phyloP scores from a whole-genome alignment of 1,284 basidiomycete species.

The Xanthoconium separans region DNA sequence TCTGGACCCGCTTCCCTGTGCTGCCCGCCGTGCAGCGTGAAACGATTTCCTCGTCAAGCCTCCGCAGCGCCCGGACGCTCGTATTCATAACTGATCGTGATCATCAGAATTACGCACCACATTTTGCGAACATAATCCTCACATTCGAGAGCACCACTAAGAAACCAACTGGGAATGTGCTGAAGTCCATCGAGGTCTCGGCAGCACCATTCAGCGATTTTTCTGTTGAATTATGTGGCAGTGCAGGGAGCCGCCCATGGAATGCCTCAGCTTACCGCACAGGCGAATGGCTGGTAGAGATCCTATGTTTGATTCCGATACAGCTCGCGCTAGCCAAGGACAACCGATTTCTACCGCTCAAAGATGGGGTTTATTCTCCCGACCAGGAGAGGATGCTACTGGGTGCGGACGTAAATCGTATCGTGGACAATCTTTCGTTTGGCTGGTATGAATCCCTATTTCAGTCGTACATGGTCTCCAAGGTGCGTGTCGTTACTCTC shows the following conservation, averaged over 20 bases:
- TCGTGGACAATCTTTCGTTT: too few relatives aligned
- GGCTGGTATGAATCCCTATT: too few relatives aligned
- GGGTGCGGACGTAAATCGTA: too few relatives aligned
- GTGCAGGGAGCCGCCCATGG: slow-evolving; percentile 19
- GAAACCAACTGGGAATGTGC: slow-evolving; percentile 39
- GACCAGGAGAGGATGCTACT: too few relatives aligned
- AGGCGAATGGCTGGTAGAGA: slow-evolving; percentile 62
- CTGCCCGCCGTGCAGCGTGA: too few relatives aligned
- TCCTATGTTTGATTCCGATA: slow-evolving; percentile 63
- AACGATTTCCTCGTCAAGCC: not conserved
- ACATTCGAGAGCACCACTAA: slow-evolving; percentile 47
- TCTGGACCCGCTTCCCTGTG: too few relatives aligned
- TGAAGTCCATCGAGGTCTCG: slow-evolving; percentile 36
- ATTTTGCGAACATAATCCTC: slow-evolving; percentile 47
- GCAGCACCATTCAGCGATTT: slow-evolving; percentile 22
- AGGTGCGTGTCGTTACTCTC: too few relatives aligned
- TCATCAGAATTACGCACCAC: slow-evolving; percentile 35
- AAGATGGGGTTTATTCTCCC: too few relatives aligned
- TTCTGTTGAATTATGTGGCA: not conserved
- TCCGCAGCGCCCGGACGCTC: slow-evolving; percentile 33
- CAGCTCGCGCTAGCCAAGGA: slow-evolving; percentile 58
- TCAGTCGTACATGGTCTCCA: too few relatives aligned
- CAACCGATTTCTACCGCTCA: slow-evolving; percentile 47
- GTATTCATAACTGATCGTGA: slow-evolving; percentile 44
- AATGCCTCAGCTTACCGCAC: slow-evolving; percentile 41